phyloP scores from a whole-genome alignment of 2,329 filamentous ascomycete genomes.

The Lachnellula hyalina region DNA sequence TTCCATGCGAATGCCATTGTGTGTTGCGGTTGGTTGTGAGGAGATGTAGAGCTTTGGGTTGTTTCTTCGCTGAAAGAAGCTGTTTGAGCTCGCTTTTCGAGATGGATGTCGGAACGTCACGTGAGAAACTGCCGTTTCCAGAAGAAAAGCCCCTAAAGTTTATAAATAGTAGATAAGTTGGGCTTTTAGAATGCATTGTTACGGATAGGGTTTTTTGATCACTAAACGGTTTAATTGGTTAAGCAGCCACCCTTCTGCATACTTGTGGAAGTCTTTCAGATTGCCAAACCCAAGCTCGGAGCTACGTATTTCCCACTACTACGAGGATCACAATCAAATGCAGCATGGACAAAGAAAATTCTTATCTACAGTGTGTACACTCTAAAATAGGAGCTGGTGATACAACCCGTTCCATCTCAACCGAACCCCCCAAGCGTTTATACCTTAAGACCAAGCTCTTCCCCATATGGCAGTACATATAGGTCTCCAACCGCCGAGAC shows the following conservation, averaged over 20 bases:
- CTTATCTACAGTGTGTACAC: conserved; percentile 32
- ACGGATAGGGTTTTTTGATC: no score
- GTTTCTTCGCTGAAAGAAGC: conserved; percentile 7
- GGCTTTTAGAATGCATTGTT: no score
- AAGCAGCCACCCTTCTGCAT: no score
- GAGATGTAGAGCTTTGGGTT: conserved; percentile 13
- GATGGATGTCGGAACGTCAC: neutral
- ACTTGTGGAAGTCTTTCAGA: no score
- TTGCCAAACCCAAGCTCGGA: no score
- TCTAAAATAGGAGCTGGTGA: conserved; percentile 31
- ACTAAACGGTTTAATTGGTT: no score
- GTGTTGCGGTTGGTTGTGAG: conserved; percentile 21
- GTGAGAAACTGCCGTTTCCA: neutral
- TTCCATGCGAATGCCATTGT: conserved; percentile 96
- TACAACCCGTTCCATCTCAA: conserved; percentile 26
- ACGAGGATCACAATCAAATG: no score
- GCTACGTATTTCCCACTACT: no score
- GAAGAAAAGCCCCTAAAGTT: no score
- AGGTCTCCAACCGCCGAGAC: conserved; percentile 90
- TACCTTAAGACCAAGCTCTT: conserved; percentile 90
- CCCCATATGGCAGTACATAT: conserved; percentile 82
- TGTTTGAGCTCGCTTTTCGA: conserved; percentile 13
- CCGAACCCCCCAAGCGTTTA: conserved; percentile 48
- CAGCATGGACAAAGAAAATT: conserved; percentile 15
- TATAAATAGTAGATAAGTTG: no score